Percentiles rank a stretch among this genome's conserved stretches.
Conservation (phyloP, 257 asterid species). For the Fraxinus pennsylvanica region DNA sequence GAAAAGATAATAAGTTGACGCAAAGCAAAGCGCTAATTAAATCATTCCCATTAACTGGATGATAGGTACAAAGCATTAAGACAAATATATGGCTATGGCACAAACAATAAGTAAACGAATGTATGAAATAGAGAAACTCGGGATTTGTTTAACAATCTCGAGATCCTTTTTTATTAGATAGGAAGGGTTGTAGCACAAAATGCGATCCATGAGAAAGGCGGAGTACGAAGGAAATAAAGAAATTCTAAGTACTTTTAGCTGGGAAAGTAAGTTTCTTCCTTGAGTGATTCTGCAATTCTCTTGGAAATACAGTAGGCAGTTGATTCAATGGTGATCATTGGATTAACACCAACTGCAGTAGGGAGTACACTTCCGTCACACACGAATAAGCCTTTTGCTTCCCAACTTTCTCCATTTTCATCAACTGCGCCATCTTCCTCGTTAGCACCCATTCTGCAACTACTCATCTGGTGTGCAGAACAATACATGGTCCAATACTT, state of each 20-base stretch:
- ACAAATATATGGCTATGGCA: neutral
- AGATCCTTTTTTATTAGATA: neutral
- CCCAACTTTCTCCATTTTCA: conserved; percentile 67
- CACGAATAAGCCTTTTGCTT: conserved; percentile 55
- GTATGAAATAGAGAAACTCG: neutral
- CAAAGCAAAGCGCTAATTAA: neutral
- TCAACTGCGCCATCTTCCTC: conserved; percentile 55
- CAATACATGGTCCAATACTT: conserved; percentile 46
- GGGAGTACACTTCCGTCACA: conserved; percentile 72
- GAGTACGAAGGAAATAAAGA: neutral
- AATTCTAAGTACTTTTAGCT: neutral
- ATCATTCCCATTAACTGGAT: neutral
- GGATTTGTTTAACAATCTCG: neutral
- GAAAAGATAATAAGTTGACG: no score
- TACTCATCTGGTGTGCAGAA: conserved; percentile 68
- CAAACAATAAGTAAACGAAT: neutral
- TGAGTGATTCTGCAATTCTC: conserved; percentile 39
- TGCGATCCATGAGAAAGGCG: neutral
- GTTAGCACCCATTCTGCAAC: conserved; percentile 54
- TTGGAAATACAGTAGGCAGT: conserved; percentile 62
- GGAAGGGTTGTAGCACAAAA: neutral
- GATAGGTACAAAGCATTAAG: neutral
- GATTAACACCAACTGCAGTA: conserved; percentile 57
- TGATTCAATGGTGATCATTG: conserved; percentile 67
- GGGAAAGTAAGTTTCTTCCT: conserved; percentile 11